Evolutionary conservation across 805 yeast genomes (phyloP), one percentile per base, ranked within the genome.

Genomic region (Yarrowia hollandica): DNA sequence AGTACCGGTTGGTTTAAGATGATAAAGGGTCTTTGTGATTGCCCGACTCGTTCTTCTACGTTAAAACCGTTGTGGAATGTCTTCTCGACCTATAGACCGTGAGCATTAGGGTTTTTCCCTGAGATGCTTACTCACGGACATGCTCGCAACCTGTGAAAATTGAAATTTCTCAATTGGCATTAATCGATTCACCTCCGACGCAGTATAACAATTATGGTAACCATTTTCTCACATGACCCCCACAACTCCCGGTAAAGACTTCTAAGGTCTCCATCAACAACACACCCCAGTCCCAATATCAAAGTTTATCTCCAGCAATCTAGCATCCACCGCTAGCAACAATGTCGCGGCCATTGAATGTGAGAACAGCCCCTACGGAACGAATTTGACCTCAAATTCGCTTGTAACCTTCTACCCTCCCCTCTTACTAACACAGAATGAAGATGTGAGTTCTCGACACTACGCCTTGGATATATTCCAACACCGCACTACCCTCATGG

Each of bases 311-410:
- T 33, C 31, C 39, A 48, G 55, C 55, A 48, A 48, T 33, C 55
- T 22, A 48, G 55, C 10, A 28, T 31, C 38, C 22, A 21, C 39
- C 22, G 55, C 34, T 31, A 31, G 55, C 55, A 31, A 48, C 55
- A 23, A 52, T 52, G 58, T 52, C 58, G 44, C 31, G 58, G 58
- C 58, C 58, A 52, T 52, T 52, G 35, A 35, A 52, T 35, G 58
- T 52, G 44, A 52, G 58, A 25, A 52, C 44, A 33, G 31, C 22
- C 38, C 30, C 10, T 9, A 3, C 7, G 33, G 11, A 26, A 12
- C 2, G 48, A 15, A 12, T 34, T 25, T 8, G 5, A 10, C 2
- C 5, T 25, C 5, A 15, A 21, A 44, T 11, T 33, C 15, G 18
- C 10, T 30, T 30, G 22, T 7, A n/a, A n/a, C 8, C 10, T 10